Evolutionary conservation across 1,284 basidiomycete species (phyloP).

Genomic region (Naganishia cerealis): DNA sequence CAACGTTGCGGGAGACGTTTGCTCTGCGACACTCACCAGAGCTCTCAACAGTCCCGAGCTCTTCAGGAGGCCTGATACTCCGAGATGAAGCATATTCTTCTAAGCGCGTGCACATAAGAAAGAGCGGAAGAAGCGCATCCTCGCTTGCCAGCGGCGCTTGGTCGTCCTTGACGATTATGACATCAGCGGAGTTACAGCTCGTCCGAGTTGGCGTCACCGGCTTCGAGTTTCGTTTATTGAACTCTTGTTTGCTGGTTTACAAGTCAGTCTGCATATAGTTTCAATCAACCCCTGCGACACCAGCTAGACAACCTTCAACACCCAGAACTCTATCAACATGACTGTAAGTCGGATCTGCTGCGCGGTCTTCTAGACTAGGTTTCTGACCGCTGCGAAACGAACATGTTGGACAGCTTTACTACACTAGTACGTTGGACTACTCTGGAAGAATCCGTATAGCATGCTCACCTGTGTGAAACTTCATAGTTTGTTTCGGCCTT

Average conservation of each 20-base stretch:
- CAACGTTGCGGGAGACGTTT: too few species aligned
- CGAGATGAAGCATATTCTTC: too few species aligned
- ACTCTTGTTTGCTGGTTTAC: neutral
- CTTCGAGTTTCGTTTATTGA: neutral
- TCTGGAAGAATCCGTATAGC: neutral
- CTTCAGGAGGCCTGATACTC: too few species aligned
- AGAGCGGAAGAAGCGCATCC: neutral
- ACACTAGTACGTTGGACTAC: slow-evolving; percentile 13
- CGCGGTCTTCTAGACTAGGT: neutral
- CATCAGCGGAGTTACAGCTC: slow-evolving; percentile 1
- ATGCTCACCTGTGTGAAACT: neutral
- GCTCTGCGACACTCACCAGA: too few species aligned
- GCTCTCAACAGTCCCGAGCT: too few species aligned
- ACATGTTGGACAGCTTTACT: slow-evolving; percentile 19
- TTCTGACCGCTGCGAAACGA: neutral
- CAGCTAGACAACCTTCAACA: neutral
- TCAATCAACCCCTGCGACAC: neutral
- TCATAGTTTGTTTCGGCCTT: slow-evolving; percentile 52
- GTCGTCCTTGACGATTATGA: neutral
- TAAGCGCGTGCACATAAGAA: too few species aligned
- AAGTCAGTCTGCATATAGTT: neutral
- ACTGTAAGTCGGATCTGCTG: slow-evolving; percentile 2
- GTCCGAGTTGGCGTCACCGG: slow-evolving; percentile 15
- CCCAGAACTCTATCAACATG: slow-evolving; percentile 1
- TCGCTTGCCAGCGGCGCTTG: neutral